Conservation (phyloP, 106 monocot species). For the Cymbidium sinense region DNA sequence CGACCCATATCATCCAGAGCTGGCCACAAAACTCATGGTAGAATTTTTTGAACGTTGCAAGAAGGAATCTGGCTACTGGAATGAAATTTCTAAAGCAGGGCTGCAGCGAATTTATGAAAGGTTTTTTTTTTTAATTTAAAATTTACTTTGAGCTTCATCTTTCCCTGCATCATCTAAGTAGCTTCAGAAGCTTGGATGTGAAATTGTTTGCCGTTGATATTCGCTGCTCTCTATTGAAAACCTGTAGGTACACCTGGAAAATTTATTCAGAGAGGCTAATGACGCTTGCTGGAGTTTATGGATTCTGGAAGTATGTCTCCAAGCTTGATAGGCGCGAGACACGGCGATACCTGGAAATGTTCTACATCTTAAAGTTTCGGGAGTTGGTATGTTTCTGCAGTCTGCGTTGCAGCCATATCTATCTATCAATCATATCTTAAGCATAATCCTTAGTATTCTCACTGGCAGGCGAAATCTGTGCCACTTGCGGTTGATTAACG, state of each 20-base stretch:
- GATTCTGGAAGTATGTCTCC: conserved; percentile 92
- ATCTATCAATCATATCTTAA: background rate
- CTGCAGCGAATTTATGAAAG: conserved; percentile 76
- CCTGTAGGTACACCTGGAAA: conserved; percentile 87
- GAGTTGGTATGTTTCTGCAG: conserved; percentile 44
- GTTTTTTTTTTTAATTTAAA: conserved; percentile 4
- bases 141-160: background rate
- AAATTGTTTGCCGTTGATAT: background rate
- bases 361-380: conserved; percentile 90
- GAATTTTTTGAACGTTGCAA: conserved; percentile 74
- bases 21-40: conserved; percentile 44
- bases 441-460: background rate
- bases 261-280: conserved; percentile 92
- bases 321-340: conserved; percentile 93
- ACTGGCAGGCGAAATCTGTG: background rate
- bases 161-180: background rate
- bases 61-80: conserved; percentile 54
- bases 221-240: background rate
- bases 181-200: too few relatives aligned
- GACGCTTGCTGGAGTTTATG: conserved; percentile 88
- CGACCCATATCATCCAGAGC: conserved; percentile 83
- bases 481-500: conserved; percentile 3
- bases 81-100: conserved; percentile 48
- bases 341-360: conserved; percentile 88
- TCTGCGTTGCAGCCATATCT: too few relatives aligned